Evolutionary conservation across 352 stramenopile species (phyloP).

Genomic region (Phytopythium montanum): DNA sequence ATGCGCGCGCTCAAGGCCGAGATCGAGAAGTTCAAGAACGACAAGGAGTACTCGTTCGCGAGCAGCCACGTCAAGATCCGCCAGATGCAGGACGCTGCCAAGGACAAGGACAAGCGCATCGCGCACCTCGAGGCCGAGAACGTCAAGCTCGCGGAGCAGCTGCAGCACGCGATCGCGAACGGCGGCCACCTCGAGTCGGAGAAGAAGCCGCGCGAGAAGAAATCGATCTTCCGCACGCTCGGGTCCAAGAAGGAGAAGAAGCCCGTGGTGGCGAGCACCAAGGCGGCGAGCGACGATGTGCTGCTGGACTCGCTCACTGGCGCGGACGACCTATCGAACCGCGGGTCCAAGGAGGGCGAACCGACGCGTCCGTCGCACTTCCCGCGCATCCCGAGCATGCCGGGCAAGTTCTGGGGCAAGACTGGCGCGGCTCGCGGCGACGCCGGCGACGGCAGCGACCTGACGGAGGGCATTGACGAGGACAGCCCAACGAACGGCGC

Average conservation of each 20-base stretch:
- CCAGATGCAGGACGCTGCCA: constrained; percentile 65
- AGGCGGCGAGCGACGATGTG: constrained; percentile 17
- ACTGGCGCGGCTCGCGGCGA: constrained; percentile 26
- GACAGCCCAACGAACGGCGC: constrained; percentile 34
- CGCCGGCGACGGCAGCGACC: constrained; percentile 42
- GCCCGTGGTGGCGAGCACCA: constrained; percentile 25
- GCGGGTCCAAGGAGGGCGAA: constrained; percentile 39
- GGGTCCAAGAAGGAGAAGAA: constrained; percentile 82
- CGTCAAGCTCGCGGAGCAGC: constrained; percentile 65
- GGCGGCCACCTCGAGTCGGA: constrained; percentile 39
- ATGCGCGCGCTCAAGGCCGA: constrained; percentile 64
- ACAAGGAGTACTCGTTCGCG: constrained; percentile 76
- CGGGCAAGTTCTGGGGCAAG: constrained; percentile 65
- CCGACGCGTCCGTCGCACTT: constrained; percentile 44
- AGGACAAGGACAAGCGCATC: constrained; percentile 78
- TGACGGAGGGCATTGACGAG: constrained; percentile 41
- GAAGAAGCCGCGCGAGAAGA: constrained; percentile 61
- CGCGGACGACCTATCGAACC: constrained; percentile 57
- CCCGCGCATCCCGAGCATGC: constrained; percentile 66
- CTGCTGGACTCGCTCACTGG: constrained; percentile 78
- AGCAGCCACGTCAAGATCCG: constrained; percentile 72
- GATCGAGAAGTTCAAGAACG: constrained; percentile 68
- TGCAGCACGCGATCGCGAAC: constrained; percentile 32
- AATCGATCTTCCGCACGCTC: constrained; percentile 81
- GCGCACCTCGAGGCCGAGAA: constrained; percentile 65